Conservation (phyloP, 768 basidiomycete genomes). For the Holtermannia corniformis region DNA sequence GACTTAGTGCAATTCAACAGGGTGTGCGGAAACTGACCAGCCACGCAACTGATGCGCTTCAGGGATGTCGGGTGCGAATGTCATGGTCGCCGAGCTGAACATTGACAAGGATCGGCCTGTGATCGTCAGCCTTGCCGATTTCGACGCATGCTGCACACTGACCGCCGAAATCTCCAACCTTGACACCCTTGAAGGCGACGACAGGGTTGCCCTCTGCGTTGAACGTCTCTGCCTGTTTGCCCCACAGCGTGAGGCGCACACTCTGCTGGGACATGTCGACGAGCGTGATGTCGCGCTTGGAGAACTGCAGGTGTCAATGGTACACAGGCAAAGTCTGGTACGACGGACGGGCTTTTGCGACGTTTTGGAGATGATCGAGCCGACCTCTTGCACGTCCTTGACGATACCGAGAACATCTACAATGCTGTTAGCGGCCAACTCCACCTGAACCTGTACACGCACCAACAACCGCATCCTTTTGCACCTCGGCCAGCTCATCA, state of each 20-base stretch:
- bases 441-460: conserved; percentile 6
- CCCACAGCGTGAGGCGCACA: conserved; percentile 86
- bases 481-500: conserved; percentile 51
- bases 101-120: conserved; percentile 68
- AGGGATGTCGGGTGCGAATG: conserved; percentile 82
- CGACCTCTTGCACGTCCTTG: conserved; percentile 61
- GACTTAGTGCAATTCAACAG: background rate
- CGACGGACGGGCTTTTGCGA: conserved; percentile 55
- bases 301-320: conserved; percentile 48
- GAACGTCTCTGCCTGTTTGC: conserved; percentile 82
- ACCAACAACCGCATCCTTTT: conserved; percentile 81
- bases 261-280: conserved; percentile 73
- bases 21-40: conserved; percentile 49
- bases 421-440: background rate
- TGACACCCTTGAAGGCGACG: conserved; percentile 87
- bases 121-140: background rate
- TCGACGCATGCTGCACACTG: too few species aligned
- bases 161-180: conserved; percentile 87
- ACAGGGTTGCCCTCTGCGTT: conserved; percentile 55
- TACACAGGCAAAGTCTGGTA: too few species aligned
- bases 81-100: conserved; percentile 68
- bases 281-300: conserved; percentile 79
- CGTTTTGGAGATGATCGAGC: conserved; percentile 65
- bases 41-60: conserved; percentile 77
- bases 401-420: conserved; percentile 81